Base-by-base conservation (phyloP, 371 early-diverging fungal genomes). In the Rhizopus stolonifer region DNA sequence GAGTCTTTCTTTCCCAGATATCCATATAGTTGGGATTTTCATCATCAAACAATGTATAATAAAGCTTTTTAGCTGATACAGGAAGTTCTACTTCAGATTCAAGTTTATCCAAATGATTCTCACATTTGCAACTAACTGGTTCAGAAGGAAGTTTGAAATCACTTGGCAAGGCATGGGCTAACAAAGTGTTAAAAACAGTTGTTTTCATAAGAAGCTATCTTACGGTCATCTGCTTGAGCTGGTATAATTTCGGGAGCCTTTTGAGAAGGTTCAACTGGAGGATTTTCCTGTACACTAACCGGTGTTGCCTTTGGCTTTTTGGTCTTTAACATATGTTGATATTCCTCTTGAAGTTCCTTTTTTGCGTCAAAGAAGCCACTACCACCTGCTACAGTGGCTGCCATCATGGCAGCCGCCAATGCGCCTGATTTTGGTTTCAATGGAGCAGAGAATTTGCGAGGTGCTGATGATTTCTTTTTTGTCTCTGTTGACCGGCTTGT, bases 51-150 rank as follows among this genome's bases (percentile, higher is more conserved):
- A 90, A 59, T 18, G 83, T 34, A 1, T 83, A 82, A 58, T 67
- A 86, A 14, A 83, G 50, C 8, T 74, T 72, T 60, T 85, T 87
- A 11, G 89, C 87, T 2, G 88, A 76, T 11, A 86, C 67, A 0
- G 74, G 70, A 15, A 87, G 61, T 1, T 71, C 74, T 17, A 76
- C 56, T 23, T 88, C 83, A 9, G 69, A 52, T n/a, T 84, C 86
- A 13, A 70, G 54, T 36, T 72, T 75, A 25, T 90, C 90, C 13
- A 84, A 51, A 65, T 90, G 90, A 31, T 81, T 81, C 32, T 82
- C 75, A 58, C 90, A 90, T n/a, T 72, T 75, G 50, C 90, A 90
- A 5, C 54, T 40, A 1, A 74, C 70, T 7, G 79, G 77, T 0
- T 61, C 63, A 0, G 70, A 34, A 0, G 88, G 90, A 6, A 39